These are phyloP conservation scores for Neurospora sp. DNA, from an alignment of 495 filamentous ascomycete genomes.

Conservation along the genomic window DNA sequence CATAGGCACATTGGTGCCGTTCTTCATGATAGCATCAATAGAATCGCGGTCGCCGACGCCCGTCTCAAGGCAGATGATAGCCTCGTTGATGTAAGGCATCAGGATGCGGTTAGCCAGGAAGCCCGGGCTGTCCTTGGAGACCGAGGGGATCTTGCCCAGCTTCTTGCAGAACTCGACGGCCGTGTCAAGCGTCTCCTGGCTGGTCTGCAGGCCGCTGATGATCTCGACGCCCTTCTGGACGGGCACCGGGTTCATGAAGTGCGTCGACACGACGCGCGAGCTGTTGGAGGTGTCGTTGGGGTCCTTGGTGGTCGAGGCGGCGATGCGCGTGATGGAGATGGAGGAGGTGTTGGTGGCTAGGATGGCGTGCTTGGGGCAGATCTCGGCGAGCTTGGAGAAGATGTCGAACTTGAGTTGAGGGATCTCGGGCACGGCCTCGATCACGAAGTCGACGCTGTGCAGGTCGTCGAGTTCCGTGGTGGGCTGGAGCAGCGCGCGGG, in stretches of 20 bases:
- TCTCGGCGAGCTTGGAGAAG: conserved; percentile 72
- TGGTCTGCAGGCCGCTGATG: conserved; percentile 88
- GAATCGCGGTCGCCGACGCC: conserved; percentile 77
- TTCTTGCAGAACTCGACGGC: conserved; percentile 78
- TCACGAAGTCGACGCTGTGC: conserved; percentile 85
- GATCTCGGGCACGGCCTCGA: conserved; percentile 96
- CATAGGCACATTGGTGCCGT: conserved; percentile 98
- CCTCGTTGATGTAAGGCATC: conserved; percentile 99
- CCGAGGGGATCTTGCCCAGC: conserved; percentile 88
- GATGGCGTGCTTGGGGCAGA: conserved; percentile 79
- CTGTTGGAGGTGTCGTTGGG: conserved; percentile 70
- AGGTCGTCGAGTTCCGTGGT: conserved; percentile 70
- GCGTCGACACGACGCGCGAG: conserved; percentile 85
- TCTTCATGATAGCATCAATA: conserved; percentile 98
- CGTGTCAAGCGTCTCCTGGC: conserved; percentile 63
- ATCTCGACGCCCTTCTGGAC: conserved; percentile 97
- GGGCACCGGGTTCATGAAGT: conserved; percentile 99
- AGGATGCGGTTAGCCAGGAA: conserved; percentile 95
- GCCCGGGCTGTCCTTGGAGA: conserved; percentile 80
- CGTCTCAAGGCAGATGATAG: conserved; percentile 92
- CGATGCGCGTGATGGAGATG: conserved; percentile 94
- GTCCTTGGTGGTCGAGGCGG: conserved; percentile 59
- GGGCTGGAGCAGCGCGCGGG: conserved; percentile 55
- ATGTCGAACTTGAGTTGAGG: conserved; percentile 77
- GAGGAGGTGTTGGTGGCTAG: conserved; percentile 96